A percentile compares a stretch with the other conserved stretches of the same genome.
phyloP scores from a whole-genome alignment of 139 green algal species.

The Tetradesmus lagerheimii region DNA sequence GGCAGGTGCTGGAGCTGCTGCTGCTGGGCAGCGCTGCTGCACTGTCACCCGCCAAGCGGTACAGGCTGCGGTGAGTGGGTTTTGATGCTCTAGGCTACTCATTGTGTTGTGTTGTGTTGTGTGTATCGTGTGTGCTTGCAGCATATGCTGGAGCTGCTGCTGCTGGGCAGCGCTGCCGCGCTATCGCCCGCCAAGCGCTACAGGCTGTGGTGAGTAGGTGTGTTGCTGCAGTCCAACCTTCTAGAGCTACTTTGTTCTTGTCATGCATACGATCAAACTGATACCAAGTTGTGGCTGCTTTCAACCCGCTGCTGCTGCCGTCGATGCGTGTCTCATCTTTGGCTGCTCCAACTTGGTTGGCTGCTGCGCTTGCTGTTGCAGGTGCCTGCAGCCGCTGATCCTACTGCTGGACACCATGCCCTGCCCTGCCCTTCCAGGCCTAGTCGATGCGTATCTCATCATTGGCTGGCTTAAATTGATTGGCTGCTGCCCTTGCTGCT shows the following conservation, averaged over 20 bases:
- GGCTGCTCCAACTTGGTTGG: background rate
- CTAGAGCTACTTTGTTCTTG: too few species aligned
- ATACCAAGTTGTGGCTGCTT: too few species aligned
- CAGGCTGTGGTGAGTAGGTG: conserved; percentile 74
- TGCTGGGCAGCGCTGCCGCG: conserved; percentile 52
- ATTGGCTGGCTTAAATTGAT: background rate
- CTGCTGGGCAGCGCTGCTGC: conserved; percentile 52
- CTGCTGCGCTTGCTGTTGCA: background rate
- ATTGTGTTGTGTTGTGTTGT: background rate
- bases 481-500: background rate
- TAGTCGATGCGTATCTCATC: too few species aligned
- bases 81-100: background rate
- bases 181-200: conserved; percentile 81
- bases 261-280: background rate
- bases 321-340: background rate
- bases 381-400: too few species aligned
- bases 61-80: conserved; percentile 85
- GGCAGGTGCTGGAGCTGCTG: conserved; percentile 70
- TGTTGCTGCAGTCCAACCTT: too few species aligned
- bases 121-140: too few species aligned
- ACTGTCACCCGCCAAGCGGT: conserved; percentile 79
- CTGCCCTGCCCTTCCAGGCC: too few species aligned
- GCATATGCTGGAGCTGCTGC: conserved; percentile 52
- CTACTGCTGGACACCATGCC: too few species aligned
- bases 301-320: background rate